Conservation (phyloP, 1,284 basidiomycete species). For the Singerocomus inundabilis region DNA sequence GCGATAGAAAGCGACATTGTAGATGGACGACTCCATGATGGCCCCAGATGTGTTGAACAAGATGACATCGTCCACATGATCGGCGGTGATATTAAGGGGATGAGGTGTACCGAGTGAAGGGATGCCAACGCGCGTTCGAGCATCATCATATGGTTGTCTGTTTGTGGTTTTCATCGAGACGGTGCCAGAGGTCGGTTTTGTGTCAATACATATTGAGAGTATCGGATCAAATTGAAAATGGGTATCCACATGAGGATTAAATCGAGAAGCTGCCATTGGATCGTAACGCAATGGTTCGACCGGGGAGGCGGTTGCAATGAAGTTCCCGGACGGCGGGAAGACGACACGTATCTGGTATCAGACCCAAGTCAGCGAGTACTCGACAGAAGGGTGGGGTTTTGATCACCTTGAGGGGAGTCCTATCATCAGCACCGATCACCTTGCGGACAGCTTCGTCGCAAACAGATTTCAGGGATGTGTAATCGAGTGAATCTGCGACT, state of each 20-base stretch:
- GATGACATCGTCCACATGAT: slow-evolving; percentile 54
- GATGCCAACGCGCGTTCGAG: slow-evolving; percentile 53
- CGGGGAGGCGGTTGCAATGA: slow-evolving; percentile 45
- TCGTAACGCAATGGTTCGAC: slow-evolving; percentile 41
- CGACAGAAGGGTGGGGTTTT: not conserved
- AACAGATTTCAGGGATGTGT: slow-evolving; percentile 37
- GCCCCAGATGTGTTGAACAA: slow-evolving; percentile 51
- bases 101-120: slow-evolving; percentile 30
- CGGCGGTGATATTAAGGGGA: not conserved
- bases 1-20: slow-evolving; percentile 66
- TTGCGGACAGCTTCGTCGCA: slow-evolving; percentile 45
- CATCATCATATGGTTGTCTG: slow-evolving; percentile 56
- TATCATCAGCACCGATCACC: slow-evolving; percentile 20
- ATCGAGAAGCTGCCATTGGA: slow-evolving; percentile 41
- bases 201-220: slow-evolving; percentile 52
- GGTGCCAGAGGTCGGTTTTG: slow-evolving; percentile 48
- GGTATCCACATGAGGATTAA: slow-evolving; percentile 36
- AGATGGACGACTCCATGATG: slow-evolving; percentile 65
- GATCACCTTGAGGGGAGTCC: slow-evolving; percentile 38
- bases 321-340: slow-evolving; percentile 43
- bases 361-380: not conserved
- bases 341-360: slow-evolving; percentile 54
- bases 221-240: slow-evolving; percentile 30
- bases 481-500: slow-evolving; percentile 37
- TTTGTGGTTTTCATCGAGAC: slow-evolving; percentile 65